phyloP scores from a whole-genome alignment of 2,329 filamentous ascomycete species.

The Trichoderma polysporum region DNA sequence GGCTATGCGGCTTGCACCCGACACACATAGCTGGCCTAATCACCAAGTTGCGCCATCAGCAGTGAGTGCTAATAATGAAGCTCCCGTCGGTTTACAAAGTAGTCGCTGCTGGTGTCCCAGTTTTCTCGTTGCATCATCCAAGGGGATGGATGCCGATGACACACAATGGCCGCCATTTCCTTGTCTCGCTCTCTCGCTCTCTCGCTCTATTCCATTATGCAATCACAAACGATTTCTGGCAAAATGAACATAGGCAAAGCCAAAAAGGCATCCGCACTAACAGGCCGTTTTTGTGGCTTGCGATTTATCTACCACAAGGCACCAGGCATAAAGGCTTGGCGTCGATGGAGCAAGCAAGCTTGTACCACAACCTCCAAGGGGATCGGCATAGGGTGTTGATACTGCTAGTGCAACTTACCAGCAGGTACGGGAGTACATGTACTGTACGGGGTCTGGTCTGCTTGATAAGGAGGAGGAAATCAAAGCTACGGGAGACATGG shows the following conservation, averaged over 20 bases:
- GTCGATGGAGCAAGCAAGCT: neutral
- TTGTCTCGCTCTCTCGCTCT: neutral
- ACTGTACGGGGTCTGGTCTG: neutral
- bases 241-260: neutral
- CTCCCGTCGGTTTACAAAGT: no score
- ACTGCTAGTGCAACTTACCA: neutral
- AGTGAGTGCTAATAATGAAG: no score
- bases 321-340: neutral
- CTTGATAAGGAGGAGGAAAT: neutral
- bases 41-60: neutral
- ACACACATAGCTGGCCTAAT: neutral
- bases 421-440: neutral
- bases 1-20: constrained; percentile 6
- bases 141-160: neutral
- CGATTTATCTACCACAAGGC: neutral
- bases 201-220: neutral
- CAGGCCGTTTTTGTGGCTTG: neutral
- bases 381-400: neutral
- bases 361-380: neutral
- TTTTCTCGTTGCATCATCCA: neutral
- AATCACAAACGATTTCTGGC: neutral
- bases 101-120: neutral
- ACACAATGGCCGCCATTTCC: neutral
- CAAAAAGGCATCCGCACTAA: neutral
- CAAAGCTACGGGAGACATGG: neutral